phyloP scores from a whole-genome alignment of 257 asterid species.

The Gentiana macrophylla region DNA sequence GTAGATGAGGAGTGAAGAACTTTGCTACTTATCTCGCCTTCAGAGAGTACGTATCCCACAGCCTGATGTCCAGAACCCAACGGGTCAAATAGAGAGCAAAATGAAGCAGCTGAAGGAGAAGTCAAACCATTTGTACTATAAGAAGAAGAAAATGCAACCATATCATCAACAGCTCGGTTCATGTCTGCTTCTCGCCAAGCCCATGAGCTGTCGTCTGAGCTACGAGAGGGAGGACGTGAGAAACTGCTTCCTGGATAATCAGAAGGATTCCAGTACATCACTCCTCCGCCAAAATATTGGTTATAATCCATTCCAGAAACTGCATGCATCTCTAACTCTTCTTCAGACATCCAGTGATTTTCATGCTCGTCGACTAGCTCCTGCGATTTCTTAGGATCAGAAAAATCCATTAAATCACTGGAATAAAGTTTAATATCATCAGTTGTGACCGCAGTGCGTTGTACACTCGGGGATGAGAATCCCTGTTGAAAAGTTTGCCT shows the following conservation, averaged over 20 bases:
- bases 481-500: slow-evolving; percentile 67
- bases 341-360: slow-evolving; percentile 89
- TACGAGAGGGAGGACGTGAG: slow-evolving; percentile 98
- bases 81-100: slow-evolving; percentile 93
- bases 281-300: slow-evolving; percentile 95
- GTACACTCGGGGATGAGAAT: slow-evolving; percentile 39
- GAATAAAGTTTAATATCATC: slow-evolving; percentile 81
- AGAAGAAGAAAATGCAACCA: slow-evolving; percentile 99
- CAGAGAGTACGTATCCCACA: slow-evolving; percentile 86
- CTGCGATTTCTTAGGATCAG: slow-evolving; percentile 54
- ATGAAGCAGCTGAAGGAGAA: slow-evolving; percentile 92
- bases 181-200: slow-evolving; percentile 99
- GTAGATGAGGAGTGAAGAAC: slow-evolving; percentile 71
- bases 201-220: slow-evolving; percentile 99
- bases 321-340: slow-evolving; percentile 79
- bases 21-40: slow-evolving; percentile 73
- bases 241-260: slow-evolving; percentile 79
- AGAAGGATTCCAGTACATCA: slow-evolving; percentile 96
- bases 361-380: slow-evolving; percentile 79
- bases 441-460: slow-evolving; percentile 40
- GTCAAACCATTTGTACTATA: slow-evolving; percentile 95
- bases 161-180: slow-evolving; percentile 92
- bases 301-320: slow-evolving; percentile 75
- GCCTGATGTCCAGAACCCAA: slow-evolving; percentile 62
- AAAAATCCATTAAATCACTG: slow-evolving; percentile 50